Conservation (phyloP, 805 yeast species). For the Wickerhamiella bombiphila region DNA sequence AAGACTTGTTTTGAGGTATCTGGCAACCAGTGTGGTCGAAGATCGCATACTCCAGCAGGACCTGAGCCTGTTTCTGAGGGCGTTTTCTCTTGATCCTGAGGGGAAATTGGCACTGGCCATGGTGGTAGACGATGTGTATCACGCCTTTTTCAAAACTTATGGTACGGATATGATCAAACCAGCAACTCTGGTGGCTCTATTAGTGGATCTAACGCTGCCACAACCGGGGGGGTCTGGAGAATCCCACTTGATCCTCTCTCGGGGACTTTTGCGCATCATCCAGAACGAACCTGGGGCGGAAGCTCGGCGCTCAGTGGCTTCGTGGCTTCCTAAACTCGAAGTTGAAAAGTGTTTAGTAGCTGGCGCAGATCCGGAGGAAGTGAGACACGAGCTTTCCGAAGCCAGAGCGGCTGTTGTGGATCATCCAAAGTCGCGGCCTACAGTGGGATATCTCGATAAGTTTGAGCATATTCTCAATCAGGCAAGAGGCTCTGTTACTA, state of each 20-base stretch:
- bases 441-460: too few relatives aligned
- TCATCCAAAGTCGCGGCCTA: too few relatives aligned
- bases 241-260: constrained; percentile 10
- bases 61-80: constrained; percentile 23
- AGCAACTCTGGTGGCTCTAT: constrained; percentile 42
- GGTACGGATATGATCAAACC: constrained; percentile 13
- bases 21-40: constrained; percentile 39
- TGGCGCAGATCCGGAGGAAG: too few relatives aligned
- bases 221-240: neutral
- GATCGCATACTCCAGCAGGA: constrained; percentile 29
- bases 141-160: constrained; percentile 7
- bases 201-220: constrained; percentile 80
- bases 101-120: constrained; percentile 30
- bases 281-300: neutral
- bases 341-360: too few relatives aligned
- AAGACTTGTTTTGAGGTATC: constrained; percentile 56
- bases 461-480: too few relatives aligned
- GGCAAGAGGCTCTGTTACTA: too few relatives aligned
- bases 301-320: constrained; percentile 6
- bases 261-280: constrained; percentile 2
- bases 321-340: constrained; percentile 5
- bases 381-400: too few relatives aligned
- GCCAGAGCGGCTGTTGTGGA: too few relatives aligned
- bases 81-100: constrained; percentile 25
- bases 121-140: constrained; percentile 4